phyloP scores from a whole-genome alignment of 148 eudicot genomes.

The Rhododendron griersonianum region DNA sequence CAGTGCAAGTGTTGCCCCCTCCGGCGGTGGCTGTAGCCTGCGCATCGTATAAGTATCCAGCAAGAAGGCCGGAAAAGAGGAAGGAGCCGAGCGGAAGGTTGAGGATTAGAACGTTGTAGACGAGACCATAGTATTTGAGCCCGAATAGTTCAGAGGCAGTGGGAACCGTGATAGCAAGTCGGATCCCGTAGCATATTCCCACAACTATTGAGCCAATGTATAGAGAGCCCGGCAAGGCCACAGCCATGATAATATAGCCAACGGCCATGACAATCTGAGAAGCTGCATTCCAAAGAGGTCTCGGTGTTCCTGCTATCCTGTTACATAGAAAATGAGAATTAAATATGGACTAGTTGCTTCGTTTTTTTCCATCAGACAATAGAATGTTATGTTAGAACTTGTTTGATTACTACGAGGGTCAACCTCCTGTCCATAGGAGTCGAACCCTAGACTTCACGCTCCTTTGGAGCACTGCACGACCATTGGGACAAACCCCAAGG shows the following conservation, averaged over 20 bases:
- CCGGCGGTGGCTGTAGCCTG: slow-evolving; percentile 64
- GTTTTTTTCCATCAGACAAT: no score
- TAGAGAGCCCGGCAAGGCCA: slow-evolving; percentile 76
- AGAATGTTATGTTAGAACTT: neutral
- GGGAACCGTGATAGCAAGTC: slow-evolving; percentile 82
- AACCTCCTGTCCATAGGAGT: neutral
- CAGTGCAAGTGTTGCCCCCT: slow-evolving; percentile 79
- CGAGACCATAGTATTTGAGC: slow-evolving; percentile 86
- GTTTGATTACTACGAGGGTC: neutral
- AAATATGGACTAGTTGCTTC: neutral
- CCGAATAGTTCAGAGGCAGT: slow-evolving; percentile 93
- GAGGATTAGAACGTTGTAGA: slow-evolving; percentile 80
- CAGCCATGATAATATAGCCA: slow-evolving; percentile 69
- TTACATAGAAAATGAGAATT: neutral
- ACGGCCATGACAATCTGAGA: slow-evolving; percentile 73
- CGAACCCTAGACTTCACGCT: neutral
- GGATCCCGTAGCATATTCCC: slow-evolving; percentile 87
- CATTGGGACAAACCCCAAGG: neutral
- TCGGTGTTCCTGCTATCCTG: slow-evolving; percentile 77
- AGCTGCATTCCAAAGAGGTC: slow-evolving; percentile 91
- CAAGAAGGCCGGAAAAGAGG: slow-evolving; percentile 91
- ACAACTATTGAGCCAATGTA: slow-evolving; percentile 76
- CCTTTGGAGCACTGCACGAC: neutral
- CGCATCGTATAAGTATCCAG: slow-evolving; percentile 73
- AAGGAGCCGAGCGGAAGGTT: slow-evolving; percentile 92